A percentile compares a stretch with the other conserved stretches of the same genome.
These are phyloP conservation scores for Hypoxylon sp. DNA, from an alignment of 2,329 filamentous ascomycete species.

Conservation along the genomic window DNA sequence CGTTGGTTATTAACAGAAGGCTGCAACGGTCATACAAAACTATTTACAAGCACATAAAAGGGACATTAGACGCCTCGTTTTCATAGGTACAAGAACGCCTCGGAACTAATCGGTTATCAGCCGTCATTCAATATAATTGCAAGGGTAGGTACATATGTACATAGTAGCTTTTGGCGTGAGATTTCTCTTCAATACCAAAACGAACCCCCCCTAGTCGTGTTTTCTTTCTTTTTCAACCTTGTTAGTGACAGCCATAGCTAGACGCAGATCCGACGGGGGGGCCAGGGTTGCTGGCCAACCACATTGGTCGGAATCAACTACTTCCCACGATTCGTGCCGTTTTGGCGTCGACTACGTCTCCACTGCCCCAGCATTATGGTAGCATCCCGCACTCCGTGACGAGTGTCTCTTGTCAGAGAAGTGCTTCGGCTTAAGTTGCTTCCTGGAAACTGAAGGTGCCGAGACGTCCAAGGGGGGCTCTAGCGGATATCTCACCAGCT, in stretches of 20 bases:
- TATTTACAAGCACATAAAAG: constrained; percentile 29
- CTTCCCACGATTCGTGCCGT: constrained; percentile 39
- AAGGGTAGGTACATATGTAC: constrained; percentile 10
- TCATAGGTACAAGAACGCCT: constrained; percentile 18
- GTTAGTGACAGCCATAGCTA: constrained; percentile 39
- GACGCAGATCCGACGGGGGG: constrained; percentile 45
- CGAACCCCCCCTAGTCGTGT: constrained; percentile 36
- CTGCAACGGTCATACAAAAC: constrained; percentile 14
- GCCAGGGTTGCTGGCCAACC: constrained; percentile 33
- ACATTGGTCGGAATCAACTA: constrained; percentile 16
- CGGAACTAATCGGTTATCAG: constrained; percentile 25
- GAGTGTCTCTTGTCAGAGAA: constrained; percentile 56
- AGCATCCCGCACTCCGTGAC: constrained; percentile 51
- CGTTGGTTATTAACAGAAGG: constrained; percentile 6
- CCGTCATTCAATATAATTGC: constrained; percentile 25
- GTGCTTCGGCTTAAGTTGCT: constrained; percentile 59
- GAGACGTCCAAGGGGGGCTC: constrained; percentile 37
- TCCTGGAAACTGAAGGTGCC: constrained; percentile 46
- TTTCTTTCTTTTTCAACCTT: constrained; percentile 38
- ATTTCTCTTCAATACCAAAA: constrained; percentile 40
- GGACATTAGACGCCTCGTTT: constrained; percentile 18
- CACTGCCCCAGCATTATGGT: constrained; percentile 46
- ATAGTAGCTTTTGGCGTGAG: constrained; percentile 29
- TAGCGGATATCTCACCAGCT: constrained; percentile 32
- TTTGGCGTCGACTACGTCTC: constrained; percentile 38